Evolutionary conservation across 805 yeast species (phyloP), one percentile per base, ranked within the genome.

Genomic region (Saccharomycopsis capsularis): DNA sequence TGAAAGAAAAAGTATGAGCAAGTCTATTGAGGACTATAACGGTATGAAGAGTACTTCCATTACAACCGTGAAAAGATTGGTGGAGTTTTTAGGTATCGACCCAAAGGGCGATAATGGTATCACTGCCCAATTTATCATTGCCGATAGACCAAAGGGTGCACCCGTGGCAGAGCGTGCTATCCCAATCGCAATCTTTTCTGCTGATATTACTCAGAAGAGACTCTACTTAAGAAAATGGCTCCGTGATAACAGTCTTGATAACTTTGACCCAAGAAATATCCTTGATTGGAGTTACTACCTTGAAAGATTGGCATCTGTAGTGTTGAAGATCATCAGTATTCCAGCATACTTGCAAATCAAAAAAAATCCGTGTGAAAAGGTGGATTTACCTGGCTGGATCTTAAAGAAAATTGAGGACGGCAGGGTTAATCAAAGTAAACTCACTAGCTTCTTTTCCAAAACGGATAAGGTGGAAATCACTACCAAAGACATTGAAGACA

Each of bases 91-190:
- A 56, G 99, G 99, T 13, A 89, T 83, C 55, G 96, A 89, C 57
- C 91, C 91, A 95, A 95, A 89, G 2, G 90, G 88, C 59, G 98
- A 89, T 65, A 89, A 90, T 52, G 98, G 99, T 54, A 75, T 93
- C 52, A 96, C 95, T 4, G 91, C 96, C 67, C 89, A 88, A 64
- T 93, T 88, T 67, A 82, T 93, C 63, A 90, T 93, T 55, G 82
- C 96, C 53, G 78, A 79, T 42, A 79, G 77, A 55, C 99, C 99
- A 1, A 59, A 74, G 19, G 83, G 82, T 39, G 83, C 95, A 1
- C 96, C 99, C 0, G 90, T 90, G 27, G 88, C 99, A 0, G 98
- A 91, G 60, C 75, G 99, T 56, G 99, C 99, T 0, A 74, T 93
- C 40, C 99, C 99, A 0, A 95, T 95, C 4, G 93, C 96, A 0